Percentiles rank a stretch among this genome's conserved stretches.
These are phyloP conservation scores for Xerocomus spinulosus DNA, from an alignment of 768 basidiomycete species.

Conservation along the genomic window DNA sequence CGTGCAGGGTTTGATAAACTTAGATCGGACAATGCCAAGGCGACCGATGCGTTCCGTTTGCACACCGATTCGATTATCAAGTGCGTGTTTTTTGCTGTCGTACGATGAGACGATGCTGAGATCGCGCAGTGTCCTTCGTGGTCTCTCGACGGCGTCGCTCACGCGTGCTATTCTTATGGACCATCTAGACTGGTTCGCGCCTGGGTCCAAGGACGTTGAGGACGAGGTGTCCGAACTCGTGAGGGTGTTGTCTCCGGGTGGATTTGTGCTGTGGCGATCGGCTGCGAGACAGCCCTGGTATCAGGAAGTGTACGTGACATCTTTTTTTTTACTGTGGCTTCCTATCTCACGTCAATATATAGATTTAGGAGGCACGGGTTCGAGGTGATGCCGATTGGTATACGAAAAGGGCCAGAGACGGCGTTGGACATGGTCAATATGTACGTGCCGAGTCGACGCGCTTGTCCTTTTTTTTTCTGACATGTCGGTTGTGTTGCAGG, in stretches of 20 bases:
- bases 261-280: conserved; percentile 62
- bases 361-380: conserved; percentile 55
- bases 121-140: conserved; percentile 39
- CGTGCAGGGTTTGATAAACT: conserved; percentile 55
- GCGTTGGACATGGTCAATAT: conserved; percentile 71
- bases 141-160: conserved; percentile 43
- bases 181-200: conserved; percentile 57
- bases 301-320: conserved; percentile 40
- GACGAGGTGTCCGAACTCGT: conserved; percentile 52
- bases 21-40: conserved; percentile 41
- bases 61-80: conserved; percentile 71
- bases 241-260: conserved; percentile 53
- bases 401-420: conserved; percentile 43
- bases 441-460: conserved; percentile 35
- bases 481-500: conserved; percentile 8
- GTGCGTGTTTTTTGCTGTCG: conserved; percentile 32
- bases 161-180: conserved; percentile 72
- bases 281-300: conserved; percentile 67
- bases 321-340: background rate
- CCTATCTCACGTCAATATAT: background rate
- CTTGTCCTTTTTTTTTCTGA: background rate
- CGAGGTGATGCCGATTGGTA: conserved; percentile 45
- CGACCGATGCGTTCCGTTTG: conserved; percentile 54
- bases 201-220: conserved; percentile 43
- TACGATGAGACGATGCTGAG: background rate